Percentiles rank a stretch among this genome's conserved stretches.
phyloP scores from a whole-genome alignment of 139 green algal genomes.

The Diplosphaera chodatii region DNA sequence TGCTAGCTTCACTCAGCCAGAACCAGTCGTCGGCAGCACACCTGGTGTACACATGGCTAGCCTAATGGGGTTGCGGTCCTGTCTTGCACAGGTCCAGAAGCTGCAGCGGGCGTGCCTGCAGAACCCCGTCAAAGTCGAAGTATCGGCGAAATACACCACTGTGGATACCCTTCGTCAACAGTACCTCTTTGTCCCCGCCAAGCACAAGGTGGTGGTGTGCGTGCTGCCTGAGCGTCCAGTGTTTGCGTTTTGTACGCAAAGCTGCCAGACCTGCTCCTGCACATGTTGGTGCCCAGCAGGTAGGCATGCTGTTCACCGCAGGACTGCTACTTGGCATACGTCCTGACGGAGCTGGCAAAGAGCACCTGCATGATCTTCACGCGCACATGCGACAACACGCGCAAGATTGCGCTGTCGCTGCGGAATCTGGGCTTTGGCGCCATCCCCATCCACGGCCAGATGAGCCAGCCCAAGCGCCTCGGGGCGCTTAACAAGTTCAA shows the following conservation, averaged over 20 bases:
- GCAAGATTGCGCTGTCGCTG: conserved; percentile 85
- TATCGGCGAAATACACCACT: conserved; percentile 92
- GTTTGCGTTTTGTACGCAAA: no score
- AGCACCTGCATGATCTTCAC: conserved; percentile 86
- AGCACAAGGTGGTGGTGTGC: conserved; percentile 82
- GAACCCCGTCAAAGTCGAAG: conserved; percentile 93
- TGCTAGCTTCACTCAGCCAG: no score
- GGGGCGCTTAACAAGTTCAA: conserved; percentile 99
- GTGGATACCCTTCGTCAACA: conserved; percentile 96
- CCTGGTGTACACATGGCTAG: no score
- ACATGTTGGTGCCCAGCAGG: no score
- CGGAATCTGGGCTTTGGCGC: conserved; percentile 93
- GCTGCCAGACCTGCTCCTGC: no score
- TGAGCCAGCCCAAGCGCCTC: conserved; percentile 95
- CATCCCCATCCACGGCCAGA: conserved; percentile 97
- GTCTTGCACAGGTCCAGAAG: conserved; percentile 77
- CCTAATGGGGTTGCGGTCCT: no score
- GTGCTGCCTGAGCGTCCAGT: no score
- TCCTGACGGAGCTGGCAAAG: conserved; percentile 79
- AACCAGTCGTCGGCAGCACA: no score
- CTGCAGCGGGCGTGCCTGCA: conserved; percentile 94
- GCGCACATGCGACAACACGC: conserved; percentile 89
- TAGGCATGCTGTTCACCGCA: not conserved
- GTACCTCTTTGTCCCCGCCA: conserved; percentile 97
- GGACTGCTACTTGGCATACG: conserved; percentile 88